phyloP scores from a whole-genome alignment of 2,329 filamentous ascomycete species.

The Phaeomoniella chlamydospora region DNA sequence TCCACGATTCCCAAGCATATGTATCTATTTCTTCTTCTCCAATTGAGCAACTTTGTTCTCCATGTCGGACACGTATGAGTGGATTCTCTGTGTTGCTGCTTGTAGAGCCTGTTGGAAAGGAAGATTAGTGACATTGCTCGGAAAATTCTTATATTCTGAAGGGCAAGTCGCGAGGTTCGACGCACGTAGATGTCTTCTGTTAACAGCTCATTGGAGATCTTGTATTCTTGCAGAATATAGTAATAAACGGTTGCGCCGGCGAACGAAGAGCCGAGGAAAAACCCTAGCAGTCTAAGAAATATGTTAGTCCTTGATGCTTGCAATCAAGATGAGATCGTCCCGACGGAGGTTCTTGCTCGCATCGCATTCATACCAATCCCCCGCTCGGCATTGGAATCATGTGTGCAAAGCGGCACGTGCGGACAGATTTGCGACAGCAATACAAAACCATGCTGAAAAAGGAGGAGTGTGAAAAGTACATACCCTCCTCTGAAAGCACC shows the following conservation, averaged over 20 bases:
- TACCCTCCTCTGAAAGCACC: slow-evolving; percentile 61
- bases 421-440: too few species aligned
- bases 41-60: slow-evolving; percentile 63
- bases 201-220: slow-evolving; percentile 80
- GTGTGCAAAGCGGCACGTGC: too few species aligned
- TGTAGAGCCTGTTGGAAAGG: slow-evolving; percentile 54
- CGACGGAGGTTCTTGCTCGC: too few species aligned
- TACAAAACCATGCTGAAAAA: neutral
- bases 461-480: slow-evolving; percentile 17
- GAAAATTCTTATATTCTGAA: neutral
- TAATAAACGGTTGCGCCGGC: slow-evolving; percentile 76
- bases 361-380: too few species aligned
- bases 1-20: too few species aligned
- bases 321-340: too few species aligned
- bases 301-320: slow-evolving; percentile 3
- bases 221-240: slow-evolving; percentile 88
- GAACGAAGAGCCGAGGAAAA: slow-evolving; percentile 70
- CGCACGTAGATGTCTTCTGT: slow-evolving; percentile 85
- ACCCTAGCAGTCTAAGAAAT: slow-evolving; percentile 64
- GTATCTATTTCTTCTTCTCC: slow-evolving; percentile 56
- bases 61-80: slow-evolving; percentile 65
- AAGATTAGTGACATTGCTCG: too few species aligned
- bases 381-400: too few species aligned
- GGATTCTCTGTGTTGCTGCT: slow-evolving; percentile 72
- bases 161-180: neutral